These are phyloP conservation scores for Pezicula neosporulosa DNA, from an alignment of 2,329 filamentous ascomycete genomes.

Conservation along the genomic window DNA sequence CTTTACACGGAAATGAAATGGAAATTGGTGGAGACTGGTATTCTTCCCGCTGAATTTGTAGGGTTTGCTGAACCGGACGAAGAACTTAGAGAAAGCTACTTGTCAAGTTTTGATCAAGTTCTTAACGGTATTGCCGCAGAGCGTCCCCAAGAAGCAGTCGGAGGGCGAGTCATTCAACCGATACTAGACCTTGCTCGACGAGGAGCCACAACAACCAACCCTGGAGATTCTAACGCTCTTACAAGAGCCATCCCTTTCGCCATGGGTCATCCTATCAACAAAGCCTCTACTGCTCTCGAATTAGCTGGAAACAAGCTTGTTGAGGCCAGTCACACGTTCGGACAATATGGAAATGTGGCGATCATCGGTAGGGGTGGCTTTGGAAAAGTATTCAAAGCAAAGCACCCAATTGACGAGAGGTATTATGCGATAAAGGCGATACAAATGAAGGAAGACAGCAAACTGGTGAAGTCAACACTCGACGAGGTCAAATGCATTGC, in stretches of 20 bases:
- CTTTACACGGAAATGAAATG: slow-evolving; percentile 19
- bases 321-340: slow-evolving; percentile 27
- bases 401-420: slow-evolving; percentile 56
- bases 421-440: slow-evolving; percentile 67
- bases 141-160: neutral
- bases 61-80: slow-evolving; percentile 10
- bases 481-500: slow-evolving; percentile 37
- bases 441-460: slow-evolving; percentile 33
- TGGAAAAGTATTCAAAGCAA: slow-evolving; percentile 59
- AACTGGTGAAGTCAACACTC: slow-evolving; percentile 2
- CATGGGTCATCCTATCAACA: neutral
- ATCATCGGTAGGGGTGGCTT: slow-evolving; percentile 65
- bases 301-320: neutral
- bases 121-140: slow-evolving; percentile 18
- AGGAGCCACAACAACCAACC: neutral
- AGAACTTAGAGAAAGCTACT: slow-evolving; percentile 16
- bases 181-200: neutral
- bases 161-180: neutral
- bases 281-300: neutral
- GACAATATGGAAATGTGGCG: slow-evolving; percentile 47
- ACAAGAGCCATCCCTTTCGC: neutral
- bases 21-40: slow-evolving; percentile 18
- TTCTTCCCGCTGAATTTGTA: slow-evolving; percentile 21
- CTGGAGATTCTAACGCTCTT: neutral
- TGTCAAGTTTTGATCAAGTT: slow-evolving; percentile 20